Base-by-base conservation (phyloP, 2,329 filamentous ascomycete genomes). In the Aureobasidium mangrovei region DNA sequence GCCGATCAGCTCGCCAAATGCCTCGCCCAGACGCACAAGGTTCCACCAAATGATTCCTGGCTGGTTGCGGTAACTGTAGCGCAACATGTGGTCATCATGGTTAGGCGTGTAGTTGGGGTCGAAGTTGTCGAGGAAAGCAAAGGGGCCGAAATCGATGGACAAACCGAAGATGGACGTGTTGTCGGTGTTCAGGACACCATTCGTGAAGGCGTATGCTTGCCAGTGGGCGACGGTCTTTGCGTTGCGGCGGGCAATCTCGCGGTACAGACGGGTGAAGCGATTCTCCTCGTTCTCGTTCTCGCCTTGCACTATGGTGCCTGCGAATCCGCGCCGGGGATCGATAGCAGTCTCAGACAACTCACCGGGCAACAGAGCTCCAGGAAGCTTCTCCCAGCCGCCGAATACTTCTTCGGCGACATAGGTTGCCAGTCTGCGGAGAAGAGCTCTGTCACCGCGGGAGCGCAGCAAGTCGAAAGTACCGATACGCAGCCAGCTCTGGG, bases 121-220 rank as follows among this genome's bases (percentile, higher is more conserved):
- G 64, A 97, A 98, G 65, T 91, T 90, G 68, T 98, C 93, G 75
- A 98, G 85, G 69, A 98, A 98, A 4, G 93, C 93, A 64, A 98
- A 98, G 0, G 93, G 93, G 0, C 93, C 93, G 66, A 91, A 98
- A 70, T 98, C 93, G 59, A 98, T 85, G 4, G 86, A 91, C 0
- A 98, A 73, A 0, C 93, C 93, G 54, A 84, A 84, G 48, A 98
- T 79, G 0, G 90, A 95, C 0, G 93, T 98, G 68, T 98, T 98
- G 67, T 98, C 93, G 0, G 93, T 97, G 70, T 98, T 98, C 56
- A 98, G 76, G 3, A 98, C 93, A 43, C 93, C 93, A 64, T 98
- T 98, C 79, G 95, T 97, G 73, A 98, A 98, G n/a, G 89, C 93
- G 65, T 97, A 97, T 0, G 89, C 90, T 73, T 98, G 94, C 91